phyloP scores from a whole-genome alignment of 2,329 filamentous ascomycete species.

The Furcasterigmium sp. region DNA sequence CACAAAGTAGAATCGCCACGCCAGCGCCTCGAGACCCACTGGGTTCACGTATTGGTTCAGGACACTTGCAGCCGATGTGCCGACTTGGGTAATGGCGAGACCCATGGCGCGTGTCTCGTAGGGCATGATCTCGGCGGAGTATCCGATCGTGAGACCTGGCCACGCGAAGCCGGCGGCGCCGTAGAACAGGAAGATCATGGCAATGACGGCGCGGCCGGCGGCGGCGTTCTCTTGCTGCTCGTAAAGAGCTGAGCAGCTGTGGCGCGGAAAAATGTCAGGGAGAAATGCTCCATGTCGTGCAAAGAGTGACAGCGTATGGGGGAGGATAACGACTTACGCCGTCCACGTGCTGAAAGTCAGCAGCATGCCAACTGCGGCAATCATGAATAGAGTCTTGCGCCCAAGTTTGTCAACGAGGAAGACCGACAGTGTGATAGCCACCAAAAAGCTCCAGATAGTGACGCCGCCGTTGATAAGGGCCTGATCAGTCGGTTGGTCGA shows the following conservation, averaged over 20 bases:
- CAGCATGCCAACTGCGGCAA: conserved; percentile 17
- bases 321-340: conserved; percentile 10
- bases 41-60: conserved; percentile 34
- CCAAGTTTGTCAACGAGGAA: conserved; percentile 23
- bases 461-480: conserved; percentile 29
- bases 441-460: conserved; percentile 19
- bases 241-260: neutral
- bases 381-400: conserved; percentile 14
- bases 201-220: conserved; percentile 64
- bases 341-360: conserved; percentile 19
- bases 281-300: conserved; percentile 55
- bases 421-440: conserved; percentile 16
- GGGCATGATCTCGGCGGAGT: conserved; percentile 13
- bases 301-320: conserved; percentile 46
- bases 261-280: conserved; percentile 50
- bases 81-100: conserved; percentile 10
- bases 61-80: conserved; percentile 15
- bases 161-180: conserved; percentile 34
- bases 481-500: conserved; percentile 27
- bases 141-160: conserved; percentile 38
- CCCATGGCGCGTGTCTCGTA: conserved; percentile 13
- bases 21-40: conserved; percentile 31
- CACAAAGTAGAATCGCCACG: conserved; percentile 37
- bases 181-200: conserved; percentile 12
- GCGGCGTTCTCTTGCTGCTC: conserved; percentile 65